Evolutionary conservation across 129 eudicot species (phyloP).

Genomic region (Silybum marianum): DNA sequence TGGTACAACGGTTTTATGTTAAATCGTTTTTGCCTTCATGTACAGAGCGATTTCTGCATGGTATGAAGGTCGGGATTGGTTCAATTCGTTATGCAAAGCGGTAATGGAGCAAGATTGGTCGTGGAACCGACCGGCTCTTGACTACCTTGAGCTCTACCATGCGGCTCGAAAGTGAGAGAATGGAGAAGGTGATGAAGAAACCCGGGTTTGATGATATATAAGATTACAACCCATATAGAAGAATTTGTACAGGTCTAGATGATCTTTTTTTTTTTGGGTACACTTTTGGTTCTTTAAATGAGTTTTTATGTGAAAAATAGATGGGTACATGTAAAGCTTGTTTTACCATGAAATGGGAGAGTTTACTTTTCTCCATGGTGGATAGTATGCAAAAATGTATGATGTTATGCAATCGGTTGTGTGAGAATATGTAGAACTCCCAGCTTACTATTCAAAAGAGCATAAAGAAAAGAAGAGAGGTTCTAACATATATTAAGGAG

Average conservation of each 20-base stretch:
- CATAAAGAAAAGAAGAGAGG: neutral
- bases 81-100: conserved; percentile 72
- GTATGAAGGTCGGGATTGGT: conserved; percentile 88
- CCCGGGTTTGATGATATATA: neutral
- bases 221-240: conserved; percentile 20
- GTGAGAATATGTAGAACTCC: neutral
- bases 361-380: neutral
- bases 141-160: conserved; percentile 91
- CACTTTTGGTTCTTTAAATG: conserved; percentile 6
- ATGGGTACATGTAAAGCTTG: conserved; percentile 17
- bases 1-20: neutral
- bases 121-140: conserved; percentile 99
- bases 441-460: neutral
- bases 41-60: conserved; percentile 88
- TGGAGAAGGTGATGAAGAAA: conserved; percentile 24
- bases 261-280: conserved; percentile 16
- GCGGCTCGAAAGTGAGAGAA: conserved; percentile 68
- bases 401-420: neutral
- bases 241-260: conserved; percentile 32
- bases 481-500: neutral
- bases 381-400: neutral
- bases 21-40: neutral
- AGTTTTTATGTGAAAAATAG: conserved; percentile 8
- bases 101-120: conserved; percentile 99
- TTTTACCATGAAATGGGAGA: conserved; percentile 4